phyloP scores from a whole-genome alignment of 2,329 filamentous ascomycete species.

The Colletotrichum magnum region DNA sequence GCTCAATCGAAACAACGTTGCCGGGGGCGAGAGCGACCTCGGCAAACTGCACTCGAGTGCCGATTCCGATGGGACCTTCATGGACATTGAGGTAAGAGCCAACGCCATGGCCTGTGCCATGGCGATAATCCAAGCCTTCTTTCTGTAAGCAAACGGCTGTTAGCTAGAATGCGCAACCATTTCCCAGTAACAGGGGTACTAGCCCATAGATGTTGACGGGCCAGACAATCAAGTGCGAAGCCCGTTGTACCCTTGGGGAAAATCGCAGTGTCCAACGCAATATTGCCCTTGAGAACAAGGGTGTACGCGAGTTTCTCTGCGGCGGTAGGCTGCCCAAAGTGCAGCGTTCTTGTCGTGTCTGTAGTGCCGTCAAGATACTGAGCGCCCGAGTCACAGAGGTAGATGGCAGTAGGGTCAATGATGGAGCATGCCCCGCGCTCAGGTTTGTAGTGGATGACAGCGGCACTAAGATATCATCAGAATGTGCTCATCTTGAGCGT shows the following conservation, averaged over 20 bases:
- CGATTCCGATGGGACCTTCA: slow-evolving; percentile 96
- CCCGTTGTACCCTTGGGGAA: slow-evolving; percentile 97
- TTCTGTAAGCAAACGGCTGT: slow-evolving; percentile 54
- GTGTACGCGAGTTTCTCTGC: slow-evolving; percentile 93
- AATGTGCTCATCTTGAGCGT: neutral
- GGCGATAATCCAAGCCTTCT: slow-evolving; percentile 92
- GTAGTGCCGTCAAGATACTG: slow-evolving; percentile 97
- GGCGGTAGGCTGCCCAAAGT: slow-evolving; percentile 87
- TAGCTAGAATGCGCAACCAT: slow-evolving; percentile 35
- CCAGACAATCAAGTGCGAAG: slow-evolving; percentile 89
- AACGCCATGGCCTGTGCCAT: slow-evolving; percentile 96
- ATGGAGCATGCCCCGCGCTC: slow-evolving; percentile 84
- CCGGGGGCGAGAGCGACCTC: slow-evolving; percentile 92
- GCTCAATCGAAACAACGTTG: slow-evolving; percentile 96
- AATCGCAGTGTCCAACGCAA: slow-evolving; percentile 85
- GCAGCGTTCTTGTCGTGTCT: slow-evolving; percentile 92
- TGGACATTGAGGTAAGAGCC: slow-evolving; percentile 97
- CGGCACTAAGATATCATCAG: slow-evolving; percentile 68
- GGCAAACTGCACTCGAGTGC: slow-evolving; percentile 89
- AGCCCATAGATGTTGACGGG: slow-evolving; percentile 93
- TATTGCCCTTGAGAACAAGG: slow-evolving; percentile 93
- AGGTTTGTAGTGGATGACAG: slow-evolving; percentile 95
- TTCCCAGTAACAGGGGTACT: slow-evolving; percentile 43
- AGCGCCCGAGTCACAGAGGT: slow-evolving; percentile 97
- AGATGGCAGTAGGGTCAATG: slow-evolving; percentile 88